Evolutionary conservation across 768 basidiomycete species (phyloP).

Genomic region (Suillus discolor): DNA sequence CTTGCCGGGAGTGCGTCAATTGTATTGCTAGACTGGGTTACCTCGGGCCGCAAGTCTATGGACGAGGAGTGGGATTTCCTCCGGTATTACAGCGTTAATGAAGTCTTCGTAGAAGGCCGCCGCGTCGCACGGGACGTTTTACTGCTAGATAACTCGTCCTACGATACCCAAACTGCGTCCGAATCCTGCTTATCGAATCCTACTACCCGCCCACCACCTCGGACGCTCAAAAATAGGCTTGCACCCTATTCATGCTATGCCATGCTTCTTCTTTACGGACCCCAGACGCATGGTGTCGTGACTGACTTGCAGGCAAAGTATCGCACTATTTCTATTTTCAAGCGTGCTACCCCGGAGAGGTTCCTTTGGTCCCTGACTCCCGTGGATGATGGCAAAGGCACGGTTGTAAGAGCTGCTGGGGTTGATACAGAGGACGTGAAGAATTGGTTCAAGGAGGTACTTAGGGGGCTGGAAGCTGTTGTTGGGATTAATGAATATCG

Average conservation of each 20-base stretch:
- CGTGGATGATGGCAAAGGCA: slow-evolving; percentile 47
- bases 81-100: slow-evolving; percentile 83
- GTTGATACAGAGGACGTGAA: slow-evolving; percentile 76
- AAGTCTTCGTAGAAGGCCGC: slow-evolving; percentile 66
- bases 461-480: slow-evolving; percentile 52
- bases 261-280: slow-evolving; percentile 80
- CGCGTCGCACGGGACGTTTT: slow-evolving; percentile 76
- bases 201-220: slow-evolving; percentile 32
- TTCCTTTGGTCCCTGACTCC: slow-evolving; percentile 84
- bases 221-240: slow-evolving; percentile 61
- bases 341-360: slow-evolving; percentile 49
- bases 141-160: slow-evolving; percentile 60
- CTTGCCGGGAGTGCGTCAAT: slow-evolving; percentile 62
- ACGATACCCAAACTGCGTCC: not conserved
- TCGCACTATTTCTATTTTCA: slow-evolving; percentile 63
- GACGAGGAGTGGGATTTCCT: slow-evolving; percentile 93
- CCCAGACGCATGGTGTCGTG: slow-evolving; percentile 52
- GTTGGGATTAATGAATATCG: slow-evolving; percentile 68
- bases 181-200: slow-evolving; percentile 14
- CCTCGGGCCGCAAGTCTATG: slow-evolving; percentile 78
- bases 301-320: slow-evolving; percentile 51
- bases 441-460: slow-evolving; percentile 62
- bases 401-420: slow-evolving; percentile 75
- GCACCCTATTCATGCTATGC: slow-evolving; percentile 91
- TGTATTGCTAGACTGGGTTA: slow-evolving; percentile 88